Base-by-base conservation (phyloP, 345 rosid species). In the Pistacia atlantica region DNA sequence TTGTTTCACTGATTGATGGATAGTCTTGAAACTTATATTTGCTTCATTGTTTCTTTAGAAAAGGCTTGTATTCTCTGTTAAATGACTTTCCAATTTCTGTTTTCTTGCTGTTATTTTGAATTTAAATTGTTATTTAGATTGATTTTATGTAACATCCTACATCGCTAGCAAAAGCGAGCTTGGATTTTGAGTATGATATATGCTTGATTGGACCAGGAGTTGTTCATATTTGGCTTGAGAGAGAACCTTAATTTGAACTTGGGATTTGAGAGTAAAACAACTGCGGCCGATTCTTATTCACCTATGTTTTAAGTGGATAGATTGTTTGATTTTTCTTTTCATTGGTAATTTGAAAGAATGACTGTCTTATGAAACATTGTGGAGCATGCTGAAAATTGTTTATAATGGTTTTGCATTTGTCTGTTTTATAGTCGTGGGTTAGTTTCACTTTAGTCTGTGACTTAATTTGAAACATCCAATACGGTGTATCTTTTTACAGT, bases 21-120 rank as follows among this genome's bases (percentile, higher is more conserved):
- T n/a, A 13, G 35, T 54, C 69, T 11, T 59, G 58, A 60, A 61
- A 18, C 18, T 12, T 28, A 28, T 74, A 35, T 11, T 74, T 51
- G 77, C 70, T 35, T 63, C 52, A 49, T 64, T 13, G 69, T 3
- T 38, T 67, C 31, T 49, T 61, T 35, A 59, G 49, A 62, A 62
- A 25, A 68, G 52, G 52, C 5, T 54, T 51, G 11, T 48, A n/a
- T 73, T 67, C 31, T 60, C 31, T 33, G 13, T 67, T 55, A 31
- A 64, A 31, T 64, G 61, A 38, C 48, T 28, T 48, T 76, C 37
- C 37, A 35, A 4, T 20, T 37, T 42, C 25, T 0, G 10, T 56
- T 55, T 66, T 58, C 18, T 11, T 73, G 57, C 11, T 18, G 2
- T 55, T 62, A 45, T 62, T 22, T 59, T 66, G 31, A 45, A 45